Conservation (phyloP, 805 yeast species). For the Sugiyamaella lignohabitans region DNA sequence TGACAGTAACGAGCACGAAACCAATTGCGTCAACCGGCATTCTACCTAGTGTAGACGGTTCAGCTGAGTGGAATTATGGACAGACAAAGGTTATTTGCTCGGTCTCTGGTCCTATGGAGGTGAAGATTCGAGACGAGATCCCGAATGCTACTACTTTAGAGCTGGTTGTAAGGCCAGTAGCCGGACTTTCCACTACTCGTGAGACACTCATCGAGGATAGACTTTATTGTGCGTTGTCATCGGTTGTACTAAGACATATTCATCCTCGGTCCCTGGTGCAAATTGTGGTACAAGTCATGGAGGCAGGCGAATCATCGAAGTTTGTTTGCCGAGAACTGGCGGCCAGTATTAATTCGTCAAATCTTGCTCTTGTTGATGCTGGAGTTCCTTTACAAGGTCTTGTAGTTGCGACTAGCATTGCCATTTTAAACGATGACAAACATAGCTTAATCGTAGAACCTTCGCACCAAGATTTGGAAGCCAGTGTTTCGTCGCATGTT, state of each 20-base stretch:
- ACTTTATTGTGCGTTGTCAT: slow-evolving; percentile 52
- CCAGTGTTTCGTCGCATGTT: slow-evolving; percentile 55
- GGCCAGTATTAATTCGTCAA: slow-evolving; percentile 66
- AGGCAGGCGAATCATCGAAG: slow-evolving; percentile 41
- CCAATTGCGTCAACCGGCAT: slow-evolving; percentile 20
- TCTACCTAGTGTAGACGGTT: slow-evolving; percentile 70
- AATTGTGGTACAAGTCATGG: slow-evolving; percentile 58
- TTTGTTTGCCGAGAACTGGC: slow-evolving; percentile 46
- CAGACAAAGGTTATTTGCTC: slow-evolving; percentile 60
- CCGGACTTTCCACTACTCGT: slow-evolving; percentile 64
- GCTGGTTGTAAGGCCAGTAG: slow-evolving; percentile 68
- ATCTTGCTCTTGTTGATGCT: slow-evolving; percentile 72
- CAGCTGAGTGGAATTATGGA: slow-evolving; percentile 51
- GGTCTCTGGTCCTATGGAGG: slow-evolving; percentile 88
- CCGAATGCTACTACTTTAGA: slow-evolving; percentile 77
- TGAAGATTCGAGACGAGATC: slow-evolving; percentile 71
- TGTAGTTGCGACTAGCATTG: slow-evolving; percentile 51
- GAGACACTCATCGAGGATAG: slow-evolving; percentile 74
- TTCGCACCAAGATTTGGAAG: slow-evolving; percentile 36
- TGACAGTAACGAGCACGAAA: no score
- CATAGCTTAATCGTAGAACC: slow-evolving; percentile 37
- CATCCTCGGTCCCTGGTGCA: slow-evolving; percentile 79
- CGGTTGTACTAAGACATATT: slow-evolving; percentile 51
- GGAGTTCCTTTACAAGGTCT: slow-evolving; percentile 64
- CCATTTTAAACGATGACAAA: slow-evolving; percentile 29